Base-by-base conservation (phyloP, 2,329 filamentous ascomycete genomes). In the Diplodia corticola region DNA sequence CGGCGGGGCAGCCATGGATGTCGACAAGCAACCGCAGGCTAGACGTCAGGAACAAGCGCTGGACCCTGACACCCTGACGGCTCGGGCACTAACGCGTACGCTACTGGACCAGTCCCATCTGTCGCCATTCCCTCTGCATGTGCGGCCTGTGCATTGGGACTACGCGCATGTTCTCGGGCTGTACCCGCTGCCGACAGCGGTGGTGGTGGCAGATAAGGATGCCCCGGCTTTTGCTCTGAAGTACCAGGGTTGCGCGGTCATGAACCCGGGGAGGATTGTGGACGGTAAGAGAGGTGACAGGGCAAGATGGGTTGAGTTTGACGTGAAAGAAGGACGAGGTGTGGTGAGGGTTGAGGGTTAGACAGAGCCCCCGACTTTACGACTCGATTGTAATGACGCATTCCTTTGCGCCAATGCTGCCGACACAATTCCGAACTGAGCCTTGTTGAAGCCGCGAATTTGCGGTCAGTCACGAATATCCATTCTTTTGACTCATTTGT, bases 201-300 rank as follows among this genome's bases (percentile, higher is more conserved):
- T 98, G 73, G 86, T 96, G 17, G 80, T 99, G 4, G 89, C 92
- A 1, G 95, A 99, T 78, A 83, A 90, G 0, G 91, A 93, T 49
- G 89, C 90, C 10, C 89, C 91, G 15, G 85, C 92, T 0, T 99
- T 97, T 73, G 90, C 90, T 64, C 82, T 97, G 69, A 96, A 91
- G 15, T 98, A 98, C 74, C 94, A 97, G 78, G 94, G 93, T 0
- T 98, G 95, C 74, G 91, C 95, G 80, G 93, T 97, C 37, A 89
- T 99, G 86, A 99, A 99, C 76, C 93, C 95, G 0, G 92, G 93
- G 5, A 84, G 85, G 57, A 78, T 99, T 59, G 84, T 96, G 37
- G 78, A 76, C 66, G 75, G 73, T 60, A 76, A 75, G 26, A 86
- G 87, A 69, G 88, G 88, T 4, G 86, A 89, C 6, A 75, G 75